These are phyloP conservation scores for Lyophyllum decastes DNA, from an alignment of 768 basidiomycete genomes.

Conservation along the genomic window DNA sequence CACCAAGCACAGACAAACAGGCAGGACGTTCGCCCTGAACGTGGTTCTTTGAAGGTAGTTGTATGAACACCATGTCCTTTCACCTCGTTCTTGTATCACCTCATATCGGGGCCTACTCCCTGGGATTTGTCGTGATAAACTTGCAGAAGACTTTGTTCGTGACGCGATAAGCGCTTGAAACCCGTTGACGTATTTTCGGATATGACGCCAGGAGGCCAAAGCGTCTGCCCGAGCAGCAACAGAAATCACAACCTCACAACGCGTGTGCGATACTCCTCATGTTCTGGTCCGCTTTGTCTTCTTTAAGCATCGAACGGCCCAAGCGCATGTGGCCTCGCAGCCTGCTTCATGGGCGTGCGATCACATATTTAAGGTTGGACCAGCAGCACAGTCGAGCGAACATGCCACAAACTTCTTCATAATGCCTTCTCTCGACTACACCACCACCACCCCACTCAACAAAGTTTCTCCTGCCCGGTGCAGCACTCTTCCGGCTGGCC, in stretches of 20 bases:
- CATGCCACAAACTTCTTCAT: background rate
- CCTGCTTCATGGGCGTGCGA: slow-evolving; percentile 6
- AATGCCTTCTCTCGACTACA: slow-evolving; percentile 18
- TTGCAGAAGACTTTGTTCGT: background rate
- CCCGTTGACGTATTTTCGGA: background rate
- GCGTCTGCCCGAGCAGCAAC: background rate
- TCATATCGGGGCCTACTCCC: background rate
- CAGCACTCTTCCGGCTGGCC: background rate
- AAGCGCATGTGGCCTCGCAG: slow-evolving; percentile 5
- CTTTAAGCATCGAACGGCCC: background rate
- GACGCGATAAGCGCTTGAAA: background rate
- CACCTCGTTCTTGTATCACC: background rate
- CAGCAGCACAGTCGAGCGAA: background rate
- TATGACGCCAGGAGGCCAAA: slow-evolving; percentile 9
- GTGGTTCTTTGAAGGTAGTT: background rate
- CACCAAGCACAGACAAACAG: too few species aligned
- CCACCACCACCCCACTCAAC: background rate
- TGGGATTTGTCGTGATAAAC: background rate
- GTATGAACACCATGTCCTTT: background rate
- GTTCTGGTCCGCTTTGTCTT: slow-evolving; percentile 1
- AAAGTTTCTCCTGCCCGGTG: slow-evolving; percentile 7
- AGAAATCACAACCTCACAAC: background rate
- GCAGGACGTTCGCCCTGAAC: too few species aligned
- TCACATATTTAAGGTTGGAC: slow-evolving; percentile 11
- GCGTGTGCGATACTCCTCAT: background rate